Evolutionary conservation across 2,329 filamentous ascomycete genomes (phyloP), one percentile per base, ranked within the genome.

Genomic region (Lasiodiplodia sp.): DNA sequence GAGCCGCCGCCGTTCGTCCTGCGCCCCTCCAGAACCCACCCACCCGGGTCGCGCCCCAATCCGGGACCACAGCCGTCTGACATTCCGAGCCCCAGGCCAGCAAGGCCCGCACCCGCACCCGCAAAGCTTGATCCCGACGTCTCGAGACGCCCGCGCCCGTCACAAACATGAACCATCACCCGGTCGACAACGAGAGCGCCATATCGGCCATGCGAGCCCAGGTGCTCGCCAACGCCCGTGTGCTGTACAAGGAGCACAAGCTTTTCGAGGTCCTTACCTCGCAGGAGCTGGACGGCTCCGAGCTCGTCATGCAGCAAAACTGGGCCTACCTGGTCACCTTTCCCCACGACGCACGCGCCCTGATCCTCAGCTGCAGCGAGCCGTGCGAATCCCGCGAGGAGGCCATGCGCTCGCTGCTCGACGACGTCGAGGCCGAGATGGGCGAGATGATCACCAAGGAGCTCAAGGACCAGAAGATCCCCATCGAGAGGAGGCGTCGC

Each of bases 381-480:
- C 65, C 65, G 16, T 57, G 53, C 44, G 65, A 67, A 28, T 40
- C 53, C 23, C 65, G 65, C 55, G 65, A 67, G 40, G 65, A 67
- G n/a, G 65, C 65, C 65, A 58, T 67, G 65, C 65, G 65, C 55
- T 58, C 53, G 31, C 65, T 67, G 65, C 65, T 67, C n/a, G 65
- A 67, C 55, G 65, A 67, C 44, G 31, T 67, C 55, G 65, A 67
- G 65, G 65, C 65, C 31, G 65, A 67, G 65, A 58, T 67, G 53
- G 65, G 65, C 53, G 65, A 67, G 55, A 55, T 67, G 65, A 58
- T 67, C 21, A 67, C 65, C 65, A 67, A 67, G 65, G 65, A 67
- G 65, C 65, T 67, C 40, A 67, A 67, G 65, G 65, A 67, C 31
- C 65, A 67, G 65, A 67, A 67, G 65, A 67, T 67, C 21, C 65